phyloP scores from a whole-genome alignment of 495 filamentous ascomycete species.

The Evernia prunastri region DNA sequence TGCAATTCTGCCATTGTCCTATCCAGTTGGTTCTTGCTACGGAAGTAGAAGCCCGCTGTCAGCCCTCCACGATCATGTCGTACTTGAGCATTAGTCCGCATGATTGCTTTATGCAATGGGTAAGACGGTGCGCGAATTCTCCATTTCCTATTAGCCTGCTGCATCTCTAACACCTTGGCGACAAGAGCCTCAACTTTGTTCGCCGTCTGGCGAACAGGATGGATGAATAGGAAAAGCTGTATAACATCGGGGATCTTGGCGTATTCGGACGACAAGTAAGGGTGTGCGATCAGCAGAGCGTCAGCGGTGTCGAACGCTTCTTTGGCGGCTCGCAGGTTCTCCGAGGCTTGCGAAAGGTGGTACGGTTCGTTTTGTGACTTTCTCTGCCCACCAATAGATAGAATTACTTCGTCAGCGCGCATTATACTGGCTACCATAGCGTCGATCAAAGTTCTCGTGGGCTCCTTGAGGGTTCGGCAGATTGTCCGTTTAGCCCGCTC shows the following conservation, averaged over 20 bases:
- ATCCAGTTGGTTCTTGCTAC: constrained; percentile 42
- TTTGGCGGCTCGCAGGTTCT: constrained; percentile 31
- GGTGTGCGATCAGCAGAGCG: constrained; percentile 29
- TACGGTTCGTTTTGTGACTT: constrained; percentile 25
- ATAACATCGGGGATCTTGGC: constrained; percentile 42
- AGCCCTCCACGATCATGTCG: constrained; percentile 53
- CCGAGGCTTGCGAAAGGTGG: constrained; percentile 13
- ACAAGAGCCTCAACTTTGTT: constrained; percentile 40
- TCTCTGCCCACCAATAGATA: constrained; percentile 39
- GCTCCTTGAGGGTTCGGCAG: constrained; percentile 38
- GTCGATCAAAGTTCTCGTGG: constrained; percentile 40
- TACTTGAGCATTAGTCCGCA: constrained; percentile 50
- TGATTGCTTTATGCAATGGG: constrained; percentile 43
- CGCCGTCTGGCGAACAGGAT: constrained; percentile 49
- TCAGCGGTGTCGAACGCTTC: constrained; percentile 38
- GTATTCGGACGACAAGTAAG: constrained; percentile 29
- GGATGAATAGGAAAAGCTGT: constrained; percentile 49
- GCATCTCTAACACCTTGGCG: constrained; percentile 42
- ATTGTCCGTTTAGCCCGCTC: constrained; percentile 33
- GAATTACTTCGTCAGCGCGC: constrained; percentile 42
- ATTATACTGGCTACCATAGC: constrained; percentile 39
- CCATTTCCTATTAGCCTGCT: constrained; percentile 33
- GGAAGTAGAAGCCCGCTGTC: constrained; percentile 49
- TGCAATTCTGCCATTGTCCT: constrained; percentile 36
- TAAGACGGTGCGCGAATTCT: constrained; percentile 45